phyloP scores from a whole-genome alignment of 2,329 filamentous ascomycete genomes.

The Ceratocystiopsis minuta region DNA sequence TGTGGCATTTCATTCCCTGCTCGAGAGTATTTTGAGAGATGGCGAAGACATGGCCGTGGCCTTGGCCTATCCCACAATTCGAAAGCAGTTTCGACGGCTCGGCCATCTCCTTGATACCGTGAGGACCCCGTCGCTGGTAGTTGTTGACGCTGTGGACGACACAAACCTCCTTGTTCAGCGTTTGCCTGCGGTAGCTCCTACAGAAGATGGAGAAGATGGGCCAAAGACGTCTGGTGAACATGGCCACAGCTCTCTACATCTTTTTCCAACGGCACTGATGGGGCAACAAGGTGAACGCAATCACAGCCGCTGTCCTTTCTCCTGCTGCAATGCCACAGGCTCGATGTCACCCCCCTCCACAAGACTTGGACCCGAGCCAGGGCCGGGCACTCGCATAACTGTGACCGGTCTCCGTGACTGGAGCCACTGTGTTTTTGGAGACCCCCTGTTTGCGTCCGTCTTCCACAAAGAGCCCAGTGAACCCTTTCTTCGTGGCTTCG shows the following conservation, averaged over 20 bases:
- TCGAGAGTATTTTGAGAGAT: constrained; percentile 39
- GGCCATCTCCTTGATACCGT: constrained; percentile 33
- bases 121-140: constrained; percentile 30
- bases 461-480: constrained; percentile 27
- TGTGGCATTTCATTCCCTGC: constrained; percentile 34
- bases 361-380: too few relatives aligned
- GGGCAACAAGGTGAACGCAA: too few relatives aligned
- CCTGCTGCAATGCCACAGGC: too few relatives aligned
- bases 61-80: constrained; percentile 36
- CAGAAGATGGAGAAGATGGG: not conserved
- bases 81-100: constrained; percentile 32
- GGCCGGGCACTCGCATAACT: constrained; percentile 9
- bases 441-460: constrained; percentile 33
- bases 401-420: constrained; percentile 38
- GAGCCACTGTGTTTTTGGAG: constrained; percentile 41
- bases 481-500: constrained; percentile 30
- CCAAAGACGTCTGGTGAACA: too few relatives aligned
- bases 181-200: not conserved
- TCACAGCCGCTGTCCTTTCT: too few relatives aligned
- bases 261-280: too few relatives aligned
- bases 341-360: too few relatives aligned
- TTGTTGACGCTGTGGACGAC: constrained; percentile 34
- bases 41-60: constrained; percentile 41
- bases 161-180: constrained; percentile 28
- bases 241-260: not conserved